phyloP scores from a whole-genome alignment of 768 basidiomycete species.

The Russula ochroleuca region DNA sequence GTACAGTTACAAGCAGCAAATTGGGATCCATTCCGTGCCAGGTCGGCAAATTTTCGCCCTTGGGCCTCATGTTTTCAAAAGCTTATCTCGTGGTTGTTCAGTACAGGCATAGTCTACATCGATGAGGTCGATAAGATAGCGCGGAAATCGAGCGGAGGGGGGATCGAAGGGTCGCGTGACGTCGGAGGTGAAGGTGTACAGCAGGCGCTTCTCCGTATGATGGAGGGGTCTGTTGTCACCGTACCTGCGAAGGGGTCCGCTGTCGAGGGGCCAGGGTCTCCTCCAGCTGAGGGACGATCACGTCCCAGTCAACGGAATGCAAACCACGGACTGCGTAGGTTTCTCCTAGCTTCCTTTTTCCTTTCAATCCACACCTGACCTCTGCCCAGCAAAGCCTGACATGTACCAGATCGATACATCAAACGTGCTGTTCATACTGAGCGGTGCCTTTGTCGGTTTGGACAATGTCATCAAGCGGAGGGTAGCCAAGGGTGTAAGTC shows the following conservation, averaged over 20 bases:
- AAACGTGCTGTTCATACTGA: constrained; percentile 91
- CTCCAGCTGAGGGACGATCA: constrained; percentile 44
- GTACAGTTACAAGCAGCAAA: constrained; percentile 80
- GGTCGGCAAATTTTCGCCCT: constrained; percentile 41
- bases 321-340: constrained; percentile 31
- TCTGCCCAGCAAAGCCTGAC: constrained; percentile 53
- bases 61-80: neutral
- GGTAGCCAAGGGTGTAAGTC: constrained; percentile 76
- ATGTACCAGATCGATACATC: constrained; percentile 77
- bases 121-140: constrained; percentile 96
- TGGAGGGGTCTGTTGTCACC: constrained; percentile 87
- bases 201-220: constrained; percentile 86
- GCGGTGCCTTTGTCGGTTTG: constrained; percentile 92
- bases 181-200: constrained; percentile 97
- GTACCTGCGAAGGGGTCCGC: constrained; percentile 67
- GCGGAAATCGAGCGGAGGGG: constrained; percentile 47
- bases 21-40: constrained; percentile 82
- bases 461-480: constrained; percentile 77
- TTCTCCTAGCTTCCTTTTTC: constrained; percentile 1
- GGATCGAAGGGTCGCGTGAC: constrained; percentile 71
- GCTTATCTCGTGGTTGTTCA: constrained; percentile 33
- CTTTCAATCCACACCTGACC: neutral
- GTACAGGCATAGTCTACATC: constrained; percentile 92
- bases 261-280: constrained; percentile 44
- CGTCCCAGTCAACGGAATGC: constrained; percentile 49